Evolutionary conservation across 2,329 filamentous ascomycete genomes (phyloP).

Genomic region (Nectriaceae sp.): DNA sequence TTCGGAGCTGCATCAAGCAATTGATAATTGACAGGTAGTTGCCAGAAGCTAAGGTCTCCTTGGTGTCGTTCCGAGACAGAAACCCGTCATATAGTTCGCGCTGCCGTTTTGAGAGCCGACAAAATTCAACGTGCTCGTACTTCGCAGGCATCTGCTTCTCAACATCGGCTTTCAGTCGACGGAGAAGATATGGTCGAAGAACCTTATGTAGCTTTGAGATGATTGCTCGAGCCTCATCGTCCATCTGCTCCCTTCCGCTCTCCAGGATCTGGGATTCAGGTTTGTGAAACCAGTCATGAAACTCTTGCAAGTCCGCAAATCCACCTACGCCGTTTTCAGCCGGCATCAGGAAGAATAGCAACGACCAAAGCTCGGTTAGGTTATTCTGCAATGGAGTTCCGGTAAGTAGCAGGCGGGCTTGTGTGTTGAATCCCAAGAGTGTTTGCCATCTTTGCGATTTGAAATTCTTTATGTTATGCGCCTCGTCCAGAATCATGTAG

Average conservation of each 20-base stretch:
- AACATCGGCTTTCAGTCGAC: constrained; percentile 91
- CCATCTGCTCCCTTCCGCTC: constrained; percentile 89
- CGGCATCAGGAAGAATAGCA: constrained; percentile 95
- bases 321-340: constrained; percentile 84
- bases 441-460: constrained; percentile 97
- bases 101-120: constrained; percentile 91
- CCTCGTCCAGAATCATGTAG: constrained; percentile 97
- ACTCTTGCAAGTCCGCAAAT: constrained; percentile 93
- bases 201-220: constrained; percentile 94
- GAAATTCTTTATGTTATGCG: constrained; percentile 99
- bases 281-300: constrained; percentile 93
- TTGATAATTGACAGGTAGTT: constrained; percentile 99
- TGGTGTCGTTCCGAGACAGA: constrained; percentile 85
- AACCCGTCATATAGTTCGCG: constrained; percentile 96
- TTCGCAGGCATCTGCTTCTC: constrained; percentile 99
- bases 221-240: constrained; percentile 88
- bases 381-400: constrained; percentile 98
- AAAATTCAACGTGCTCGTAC: constrained; percentile 96
- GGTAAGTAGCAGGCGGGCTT: constrained; percentile 82
- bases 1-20: constrained; percentile 94
- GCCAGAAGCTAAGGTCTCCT: constrained; percentile 83
- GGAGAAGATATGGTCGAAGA: constrained; percentile 85
- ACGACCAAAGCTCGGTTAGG: constrained; percentile 92
- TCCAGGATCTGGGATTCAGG: constrained; percentile 96
- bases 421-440: constrained; percentile 89